Evolutionary conservation across 768 basidiomycete species (phyloP).

Genomic region (Mycena venus): DNA sequence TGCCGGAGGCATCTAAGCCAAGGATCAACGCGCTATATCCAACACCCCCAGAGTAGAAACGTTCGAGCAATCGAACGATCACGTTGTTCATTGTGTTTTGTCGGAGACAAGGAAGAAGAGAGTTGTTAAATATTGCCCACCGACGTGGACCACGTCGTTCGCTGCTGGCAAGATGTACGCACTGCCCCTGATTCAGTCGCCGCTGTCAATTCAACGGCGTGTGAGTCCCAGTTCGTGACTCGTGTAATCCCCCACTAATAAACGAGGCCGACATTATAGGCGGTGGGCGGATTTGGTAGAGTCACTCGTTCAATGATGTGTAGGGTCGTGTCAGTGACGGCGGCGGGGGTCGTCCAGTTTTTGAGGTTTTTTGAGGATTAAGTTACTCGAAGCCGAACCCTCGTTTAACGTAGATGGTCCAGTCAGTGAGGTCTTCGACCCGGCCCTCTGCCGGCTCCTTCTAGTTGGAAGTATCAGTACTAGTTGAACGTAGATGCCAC

Average conservation of each 20-base stretch:
- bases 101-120: not conserved
- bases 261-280: no score
- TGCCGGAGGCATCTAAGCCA: slow-evolving; percentile 58
- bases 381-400: no score
- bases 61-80: slow-evolving; percentile 45
- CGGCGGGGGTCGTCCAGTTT: no score
- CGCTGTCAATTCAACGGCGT: not conserved
- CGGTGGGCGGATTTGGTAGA: no score
- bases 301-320: no score
- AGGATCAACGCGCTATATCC: slow-evolving; percentile 40
- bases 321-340: no score
- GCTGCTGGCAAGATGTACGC: not conserved
- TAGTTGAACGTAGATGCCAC: no score
- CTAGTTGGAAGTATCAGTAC: no score
- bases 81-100: slow-evolving; percentile 14
- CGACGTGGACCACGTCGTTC: slow-evolving; percentile 3
- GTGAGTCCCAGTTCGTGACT: not conserved
- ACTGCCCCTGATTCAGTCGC: not conserved
- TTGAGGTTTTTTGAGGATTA: no score
- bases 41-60: slow-evolving; percentile 38
- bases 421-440: no score
- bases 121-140: not conserved
- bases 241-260: not conserved
- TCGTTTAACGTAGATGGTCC: no score
- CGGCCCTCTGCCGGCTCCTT: no score